Conservation (phyloP, 768 basidiomycete species). For the Boletus huronensis region DNA sequence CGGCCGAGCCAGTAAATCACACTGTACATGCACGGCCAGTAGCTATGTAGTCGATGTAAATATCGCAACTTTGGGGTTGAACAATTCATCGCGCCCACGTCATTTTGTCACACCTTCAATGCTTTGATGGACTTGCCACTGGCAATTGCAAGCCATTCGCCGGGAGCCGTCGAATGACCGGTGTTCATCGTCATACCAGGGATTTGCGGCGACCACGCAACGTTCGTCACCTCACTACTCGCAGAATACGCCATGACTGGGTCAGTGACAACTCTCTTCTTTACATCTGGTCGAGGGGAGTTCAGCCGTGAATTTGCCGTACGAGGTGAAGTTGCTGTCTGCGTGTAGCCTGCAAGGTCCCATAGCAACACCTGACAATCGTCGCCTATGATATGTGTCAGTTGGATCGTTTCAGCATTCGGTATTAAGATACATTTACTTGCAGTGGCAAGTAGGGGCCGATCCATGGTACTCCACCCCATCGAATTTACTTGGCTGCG, state of each 20-base stretch:
- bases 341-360: conserved; percentile 73
- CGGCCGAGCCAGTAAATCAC: background rate
- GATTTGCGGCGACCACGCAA: conserved; percentile 88
- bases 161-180: conserved; percentile 67
- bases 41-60: background rate
- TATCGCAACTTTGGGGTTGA: background rate
- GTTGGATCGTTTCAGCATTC: background rate
- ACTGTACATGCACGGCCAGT: background rate
- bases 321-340: conserved; percentile 64
- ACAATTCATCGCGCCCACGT: background rate
- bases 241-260: conserved; percentile 85
- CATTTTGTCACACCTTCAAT: conserved; percentile 61
- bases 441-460: conserved; percentile 82
- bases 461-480: conserved; percentile 85
- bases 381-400: conserved; percentile 54
- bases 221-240: conserved; percentile 70
- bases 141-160: conserved; percentile 85
- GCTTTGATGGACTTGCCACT: conserved; percentile 81
- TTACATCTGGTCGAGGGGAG: conserved; percentile 78
- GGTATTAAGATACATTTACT: conserved; percentile 45
- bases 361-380: conserved; percentile 93
- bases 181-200: conserved; percentile 72
- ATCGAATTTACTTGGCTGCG: conserved; percentile 79
- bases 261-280: conserved; percentile 68
- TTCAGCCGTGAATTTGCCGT: conserved; percentile 66